Percentiles rank a stretch among this genome's conserved stretches.
Conservation (phyloP, 2,329 filamentous ascomycete genomes). For the Fusarium austroafricanum region DNA sequence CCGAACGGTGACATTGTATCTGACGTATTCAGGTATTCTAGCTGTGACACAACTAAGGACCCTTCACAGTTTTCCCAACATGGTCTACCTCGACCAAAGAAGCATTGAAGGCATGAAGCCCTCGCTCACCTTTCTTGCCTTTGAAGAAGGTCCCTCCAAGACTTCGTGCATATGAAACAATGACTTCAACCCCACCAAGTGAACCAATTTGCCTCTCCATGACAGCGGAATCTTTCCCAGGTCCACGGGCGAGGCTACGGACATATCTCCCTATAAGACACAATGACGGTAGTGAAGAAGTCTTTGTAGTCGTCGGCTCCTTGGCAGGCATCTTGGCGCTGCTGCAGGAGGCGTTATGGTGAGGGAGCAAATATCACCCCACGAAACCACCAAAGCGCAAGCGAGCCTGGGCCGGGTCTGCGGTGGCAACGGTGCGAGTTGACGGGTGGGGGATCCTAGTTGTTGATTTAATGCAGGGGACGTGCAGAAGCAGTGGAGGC, state of each 20-base stretch:
- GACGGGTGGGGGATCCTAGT: slow-evolving; percentile 35
- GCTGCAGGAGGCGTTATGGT: slow-evolving; percentile 38
- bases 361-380: slow-evolving; percentile 44
- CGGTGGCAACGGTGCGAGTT: slow-evolving; percentile 45
- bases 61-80: background rate
- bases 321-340: slow-evolving; percentile 21
- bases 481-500: slow-evolving; percentile 27
- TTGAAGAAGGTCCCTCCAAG: background rate
- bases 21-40: background rate
- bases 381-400: slow-evolving; percentile 43
- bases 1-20: slow-evolving; percentile 6
- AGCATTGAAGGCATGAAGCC: background rate
- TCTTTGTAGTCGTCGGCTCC: slow-evolving; percentile 4
- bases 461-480: slow-evolving; percentile 44
- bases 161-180: slow-evolving; percentile 18
- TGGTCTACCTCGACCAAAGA: background rate
- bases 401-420: slow-evolving; percentile 39
- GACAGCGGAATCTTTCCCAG: slow-evolving; percentile 15
- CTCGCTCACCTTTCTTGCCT: background rate
- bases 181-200: slow-evolving; percentile 33
- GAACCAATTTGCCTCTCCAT: slow-evolving; percentile 9
- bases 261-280: slow-evolving; percentile 18
- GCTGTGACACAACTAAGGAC: background rate
- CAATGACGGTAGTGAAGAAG: slow-evolving; percentile 19
- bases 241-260: slow-evolving; percentile 20